A percentile compares a stretch with the other conserved stretches of the same genome.
Conservation (phyloP, 768 basidiomycete species). For the Mrakia blollopis region DNA sequence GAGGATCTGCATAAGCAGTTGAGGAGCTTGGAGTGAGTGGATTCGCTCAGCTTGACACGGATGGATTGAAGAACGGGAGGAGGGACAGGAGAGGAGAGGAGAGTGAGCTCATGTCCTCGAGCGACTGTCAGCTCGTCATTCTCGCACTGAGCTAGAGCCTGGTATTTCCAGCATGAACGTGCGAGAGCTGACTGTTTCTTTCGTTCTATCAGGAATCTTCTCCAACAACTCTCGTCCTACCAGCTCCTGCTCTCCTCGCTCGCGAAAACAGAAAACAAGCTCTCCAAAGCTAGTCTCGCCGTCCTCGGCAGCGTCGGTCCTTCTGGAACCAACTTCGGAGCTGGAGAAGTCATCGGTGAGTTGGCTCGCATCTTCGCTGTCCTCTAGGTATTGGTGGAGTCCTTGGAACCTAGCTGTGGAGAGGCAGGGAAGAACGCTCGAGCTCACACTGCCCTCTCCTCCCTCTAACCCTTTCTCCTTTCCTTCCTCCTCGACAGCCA, state of each 20-base stretch:
- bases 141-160: neutral
- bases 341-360: conserved; percentile 12
- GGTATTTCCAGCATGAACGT: too few species aligned
- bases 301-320: neutral
- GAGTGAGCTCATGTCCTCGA: neutral
- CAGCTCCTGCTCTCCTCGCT: conserved; percentile 5
- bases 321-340: neutral
- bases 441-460: neutral
- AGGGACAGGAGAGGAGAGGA: neutral
- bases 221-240: conserved; percentile 16
- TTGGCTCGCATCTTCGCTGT: too few species aligned
- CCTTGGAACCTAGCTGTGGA: too few species aligned
- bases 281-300: neutral
- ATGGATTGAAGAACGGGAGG: neutral
- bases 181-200: neutral
- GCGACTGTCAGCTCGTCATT: neutral
- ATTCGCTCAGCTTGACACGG: neutral
- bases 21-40: neutral
- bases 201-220: neutral
- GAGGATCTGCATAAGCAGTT: conserved; percentile 14
- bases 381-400: neutral
- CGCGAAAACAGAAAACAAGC: conserved; percentile 6
- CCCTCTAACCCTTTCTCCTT: neutral
- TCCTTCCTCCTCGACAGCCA: neutral
- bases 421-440: neutral